Conservation (phyloP, 116 monocot genomes). For the Papilionanthe hybrid region DNA sequence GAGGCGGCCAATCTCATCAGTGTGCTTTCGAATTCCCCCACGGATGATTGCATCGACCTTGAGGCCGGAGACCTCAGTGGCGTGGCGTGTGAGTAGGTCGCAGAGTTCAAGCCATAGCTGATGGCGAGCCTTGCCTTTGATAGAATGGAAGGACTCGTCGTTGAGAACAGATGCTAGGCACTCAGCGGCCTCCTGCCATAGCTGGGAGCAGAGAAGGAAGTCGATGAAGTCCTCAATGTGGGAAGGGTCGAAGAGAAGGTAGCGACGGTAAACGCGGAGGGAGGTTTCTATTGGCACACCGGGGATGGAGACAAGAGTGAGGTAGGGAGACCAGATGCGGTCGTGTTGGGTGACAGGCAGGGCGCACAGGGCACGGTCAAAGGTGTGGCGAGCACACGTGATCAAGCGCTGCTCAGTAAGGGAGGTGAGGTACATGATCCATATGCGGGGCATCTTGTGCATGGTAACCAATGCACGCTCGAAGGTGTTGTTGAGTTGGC, state of each 20-base stretch:
- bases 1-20: slow-evolving; percentile 78
- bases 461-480: slow-evolving; percentile 87
- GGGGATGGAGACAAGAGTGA: slow-evolving; percentile 50
- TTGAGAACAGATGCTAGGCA: slow-evolving; percentile 73
- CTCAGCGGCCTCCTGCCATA: slow-evolving; percentile 94
- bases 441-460: slow-evolving; percentile 87
- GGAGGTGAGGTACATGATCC: slow-evolving; percentile 69
- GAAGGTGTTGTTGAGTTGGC: slow-evolving; percentile 88
- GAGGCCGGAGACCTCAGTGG: slow-evolving; percentile 78
- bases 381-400: slow-evolving; percentile 55
- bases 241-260: slow-evolving; percentile 76
- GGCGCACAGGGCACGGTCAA: slow-evolving; percentile 79
- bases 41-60: slow-evolving; percentile 92
- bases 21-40: slow-evolving; percentile 79
- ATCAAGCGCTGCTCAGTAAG: slow-evolving; percentile 66
- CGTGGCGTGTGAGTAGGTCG: slow-evolving; percentile 75
- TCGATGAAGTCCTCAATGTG: slow-evolving; percentile 96
- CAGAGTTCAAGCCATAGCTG: slow-evolving; percentile 92
- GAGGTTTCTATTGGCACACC: slow-evolving; percentile 86
- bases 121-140: slow-evolving; percentile 85
- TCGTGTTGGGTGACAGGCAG: slow-evolving; percentile 92
- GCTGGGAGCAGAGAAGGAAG: slow-evolving; percentile 58
- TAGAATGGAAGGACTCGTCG: slow-evolving; percentile 65
- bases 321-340: slow-evolving; percentile 84
- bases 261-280: slow-evolving; percentile 67